Conservation (phyloP, 2,329 filamentous ascomycete genomes). For the Teratosphaeria epicoccoides region DNA sequence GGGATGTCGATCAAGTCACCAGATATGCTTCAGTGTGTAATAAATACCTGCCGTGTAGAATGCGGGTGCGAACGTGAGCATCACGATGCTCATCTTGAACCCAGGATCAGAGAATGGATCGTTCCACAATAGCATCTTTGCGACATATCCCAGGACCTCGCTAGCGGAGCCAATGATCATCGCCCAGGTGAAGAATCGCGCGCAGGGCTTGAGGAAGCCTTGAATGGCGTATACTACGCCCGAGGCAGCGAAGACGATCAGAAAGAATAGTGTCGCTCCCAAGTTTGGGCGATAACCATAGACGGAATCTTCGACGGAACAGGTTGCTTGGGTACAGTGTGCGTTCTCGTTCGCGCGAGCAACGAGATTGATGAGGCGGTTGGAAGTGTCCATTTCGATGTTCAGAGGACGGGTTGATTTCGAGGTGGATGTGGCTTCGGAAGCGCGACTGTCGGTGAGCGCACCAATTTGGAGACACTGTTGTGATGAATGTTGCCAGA, state of each 20-base stretch:
- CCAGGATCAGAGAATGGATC: constrained; percentile 35
- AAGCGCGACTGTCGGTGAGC: neutral
- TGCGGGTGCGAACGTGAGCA: constrained; percentile 35
- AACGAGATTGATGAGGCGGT: constrained; percentile 4
- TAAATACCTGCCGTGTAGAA: constrained; percentile 25
- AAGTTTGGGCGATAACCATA: constrained; percentile 29
- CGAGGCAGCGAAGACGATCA: constrained; percentile 26
- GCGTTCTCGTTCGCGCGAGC: constrained; percentile 15
- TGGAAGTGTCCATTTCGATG: constrained; percentile 5
- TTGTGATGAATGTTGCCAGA: no score
- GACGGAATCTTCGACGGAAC: constrained; percentile 14
- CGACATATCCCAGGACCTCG: constrained; percentile 35
- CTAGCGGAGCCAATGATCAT: constrained; percentile 33
- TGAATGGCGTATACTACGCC: constrained; percentile 23
- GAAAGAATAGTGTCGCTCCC: constrained; percentile 31
- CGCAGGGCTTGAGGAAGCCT: constrained; percentile 22
- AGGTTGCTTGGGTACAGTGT: constrained; percentile 21
- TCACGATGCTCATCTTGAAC: constrained; percentile 35
- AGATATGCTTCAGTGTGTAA: constrained; percentile 19
- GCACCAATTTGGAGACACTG: no score
- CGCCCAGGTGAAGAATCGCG: constrained; percentile 31
- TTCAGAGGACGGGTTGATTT: no score
- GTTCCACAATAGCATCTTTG: constrained; percentile 30
- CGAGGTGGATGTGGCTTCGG: no score
- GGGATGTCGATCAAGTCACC: constrained; percentile 13